A percentile compares a stretch with the other conserved stretches of the same genome.
Conservation (phyloP, 495 filamentous ascomycete genomes). For the Penicillium samsonianum region DNA sequence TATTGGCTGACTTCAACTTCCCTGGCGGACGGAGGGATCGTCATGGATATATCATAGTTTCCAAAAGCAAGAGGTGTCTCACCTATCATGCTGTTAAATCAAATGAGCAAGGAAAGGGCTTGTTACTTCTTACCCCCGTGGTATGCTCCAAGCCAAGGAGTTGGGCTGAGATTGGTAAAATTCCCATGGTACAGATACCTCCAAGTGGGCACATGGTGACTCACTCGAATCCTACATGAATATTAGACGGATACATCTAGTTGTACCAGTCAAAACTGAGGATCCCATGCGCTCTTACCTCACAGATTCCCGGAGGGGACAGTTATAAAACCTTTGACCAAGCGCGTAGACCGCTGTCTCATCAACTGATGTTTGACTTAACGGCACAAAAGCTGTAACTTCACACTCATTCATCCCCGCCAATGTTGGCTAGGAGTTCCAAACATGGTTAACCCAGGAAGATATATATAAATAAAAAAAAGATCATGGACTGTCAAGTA, state of each 20-base stretch:
- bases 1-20: conserved; percentile 20
- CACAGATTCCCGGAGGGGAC: not conserved
- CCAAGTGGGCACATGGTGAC: conserved; percentile 40
- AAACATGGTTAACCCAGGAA: not conserved
- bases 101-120: not conserved
- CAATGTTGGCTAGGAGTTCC: conserved; percentile 1
- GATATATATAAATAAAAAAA: too few species aligned
- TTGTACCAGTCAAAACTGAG: not conserved
- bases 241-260: not conserved
- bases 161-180: conserved; percentile 45
- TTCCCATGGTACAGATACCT: conserved; percentile 55
- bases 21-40: not conserved
- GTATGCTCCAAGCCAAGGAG: conserved; percentile 52
- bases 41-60: conserved; percentile 21
- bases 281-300: not conserved
- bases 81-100: not conserved
- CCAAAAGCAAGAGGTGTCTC: conserved; percentile 51
- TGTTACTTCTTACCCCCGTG: conserved; percentile 34
- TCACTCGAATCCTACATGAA: conserved; percentile 12
- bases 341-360: conserved; percentile 2
- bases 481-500: not conserved
- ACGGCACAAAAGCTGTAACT: conserved; percentile 3
- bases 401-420: conserved; percentile 16
- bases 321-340: not conserved
- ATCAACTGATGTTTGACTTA: conserved; percentile 13